Evolutionary conservation across 352 stramenopile species (phyloP), one percentile per base, ranked within the genome.

Genomic region (Bremia lactucae): DNA sequence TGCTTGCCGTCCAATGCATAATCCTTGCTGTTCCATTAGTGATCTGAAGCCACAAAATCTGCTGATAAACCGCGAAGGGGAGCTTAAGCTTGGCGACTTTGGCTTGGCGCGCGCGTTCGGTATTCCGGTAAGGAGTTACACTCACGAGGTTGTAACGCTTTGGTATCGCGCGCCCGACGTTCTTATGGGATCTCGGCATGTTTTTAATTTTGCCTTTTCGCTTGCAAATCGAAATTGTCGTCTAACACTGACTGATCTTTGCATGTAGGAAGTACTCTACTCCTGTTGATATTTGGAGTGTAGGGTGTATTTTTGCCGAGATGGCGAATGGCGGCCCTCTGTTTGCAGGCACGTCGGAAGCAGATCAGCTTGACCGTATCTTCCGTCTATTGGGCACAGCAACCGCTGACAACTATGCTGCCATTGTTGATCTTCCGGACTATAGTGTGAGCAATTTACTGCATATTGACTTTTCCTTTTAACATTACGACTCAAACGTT

Each of bases 71-170:
- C 82, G 88, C 7, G 89, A 98, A 52, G 94, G 95, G 26, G 88
- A 98, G 40, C 77, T 99, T 13, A 99, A 99, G 65, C 79, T 99
- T n/a, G 96, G 94, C 11, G 97, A 99, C 61, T 99, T 99, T 83
- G 97, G 97, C 14, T 72, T 99, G n/a, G 97, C 97, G 18, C 71
- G 97, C 36, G 96, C 96, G 11, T 99, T 99, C 78, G 96, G 95
- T 21, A 99, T 99, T 52, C 96, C 96, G 18, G 95, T 99, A 36
- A 73, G 96, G 55, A 96, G 82, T 68, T 94, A 68, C 28, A 99
- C 97, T 6, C 96, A 99, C 63, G 96, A 99, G 65, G 96, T 99
- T 34, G 96, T 99, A n/a, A 99, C 96, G 39, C 72, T 99, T 24
- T 99, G 96, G 96, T 99, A 99, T 61, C 86, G 96, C 23, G 92